These are phyloP conservation scores for Aphanomyces invadans DNA, from an alignment of 352 stramenopile species.

Conservation along the genomic window DNA sequence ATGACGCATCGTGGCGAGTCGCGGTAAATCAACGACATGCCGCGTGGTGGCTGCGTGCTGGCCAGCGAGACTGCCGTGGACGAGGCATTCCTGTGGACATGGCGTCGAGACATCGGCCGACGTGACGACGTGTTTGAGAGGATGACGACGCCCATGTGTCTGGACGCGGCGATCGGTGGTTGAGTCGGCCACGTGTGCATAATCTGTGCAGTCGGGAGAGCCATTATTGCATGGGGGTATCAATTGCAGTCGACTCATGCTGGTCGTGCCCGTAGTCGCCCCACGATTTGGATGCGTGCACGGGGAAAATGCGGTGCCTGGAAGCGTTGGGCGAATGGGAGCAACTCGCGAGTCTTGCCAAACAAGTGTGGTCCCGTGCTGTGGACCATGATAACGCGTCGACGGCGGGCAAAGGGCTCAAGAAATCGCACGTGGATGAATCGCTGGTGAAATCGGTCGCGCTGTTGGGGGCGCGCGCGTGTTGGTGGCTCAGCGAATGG, in stretches of 20 bases:
- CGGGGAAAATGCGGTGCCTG: conserved; percentile 97
- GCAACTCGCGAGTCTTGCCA: conserved; percentile 83
- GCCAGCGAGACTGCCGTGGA: no score
- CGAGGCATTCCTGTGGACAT: no score
- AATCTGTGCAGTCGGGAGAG: background rate
- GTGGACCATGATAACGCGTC: conserved; percentile 14
- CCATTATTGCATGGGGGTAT: background rate
- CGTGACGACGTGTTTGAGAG: no score
- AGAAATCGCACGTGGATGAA: background rate
- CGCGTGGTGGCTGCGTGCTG: no score
- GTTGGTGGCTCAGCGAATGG: conserved; percentile 79
- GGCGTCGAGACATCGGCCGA: no score
- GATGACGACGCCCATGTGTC: no score
- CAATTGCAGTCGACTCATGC: no score
- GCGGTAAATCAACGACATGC: no score
- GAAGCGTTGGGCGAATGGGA: conserved; percentile 95
- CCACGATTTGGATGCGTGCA: conserved; percentile 87
- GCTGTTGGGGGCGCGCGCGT: conserved; percentile 44
- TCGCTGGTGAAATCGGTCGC: conserved; percentile 16
- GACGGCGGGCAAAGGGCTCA: background rate
- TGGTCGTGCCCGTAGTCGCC: no score
- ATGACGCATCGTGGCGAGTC: no score
- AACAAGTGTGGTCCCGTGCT: conserved; percentile 45
- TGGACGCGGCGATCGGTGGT: no score
- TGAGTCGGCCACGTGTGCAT: no score